Evolutionary conservation across 1,284 basidiomycete species (phyloP), one percentile per base, ranked within the genome.

Genomic region (Ustilago cynodontis): DNA sequence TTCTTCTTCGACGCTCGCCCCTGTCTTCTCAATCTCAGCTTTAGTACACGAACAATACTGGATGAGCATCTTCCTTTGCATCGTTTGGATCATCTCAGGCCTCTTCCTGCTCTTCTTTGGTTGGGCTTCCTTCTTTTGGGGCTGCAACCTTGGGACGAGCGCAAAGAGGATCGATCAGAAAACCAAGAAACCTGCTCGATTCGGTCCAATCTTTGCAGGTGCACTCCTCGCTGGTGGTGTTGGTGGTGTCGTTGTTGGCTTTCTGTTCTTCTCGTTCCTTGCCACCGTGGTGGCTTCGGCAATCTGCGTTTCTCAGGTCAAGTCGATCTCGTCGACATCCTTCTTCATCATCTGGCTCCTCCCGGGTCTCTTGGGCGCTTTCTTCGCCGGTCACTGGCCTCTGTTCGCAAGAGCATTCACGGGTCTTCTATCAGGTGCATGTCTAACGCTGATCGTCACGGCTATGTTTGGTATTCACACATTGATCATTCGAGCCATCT

Each of bases 381-480:
- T 72, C 20, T 57, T 83, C 35, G 59, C 59, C 9, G 79, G 71
- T 22, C 80, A 79, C 50, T 71, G 80, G 63, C 43, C 69, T 6
- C 49, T 76, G 13, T 59, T 79, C 16, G 65, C 75, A 0, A 31
- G 78, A 16, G 29, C 66, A 0, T 71, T 71, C 45, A 64, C 75
- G 3, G 82, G 80, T 5, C 54, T 83, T 8, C 60, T 78, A 4
- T 72, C 65, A 8, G 79, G 72, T 5, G 66, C 75, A 2, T 71
- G 68, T 35, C 43, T 78, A 20, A 75, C 77, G n/a, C 50, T 81
- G 22, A 53, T 82, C 49, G 50, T 81, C 18, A 82, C 82, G 4
- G 82, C 82, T 18, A 65, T 80, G 49, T 82, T 82, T 45, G 82
- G 82, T 50, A 80, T 83, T 20, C 75, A 79, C 59, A 79, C 80